Base-by-base conservation (phyloP, 495 filamentous ascomycete genomes). In the Pyronema omphalodes region DNA sequence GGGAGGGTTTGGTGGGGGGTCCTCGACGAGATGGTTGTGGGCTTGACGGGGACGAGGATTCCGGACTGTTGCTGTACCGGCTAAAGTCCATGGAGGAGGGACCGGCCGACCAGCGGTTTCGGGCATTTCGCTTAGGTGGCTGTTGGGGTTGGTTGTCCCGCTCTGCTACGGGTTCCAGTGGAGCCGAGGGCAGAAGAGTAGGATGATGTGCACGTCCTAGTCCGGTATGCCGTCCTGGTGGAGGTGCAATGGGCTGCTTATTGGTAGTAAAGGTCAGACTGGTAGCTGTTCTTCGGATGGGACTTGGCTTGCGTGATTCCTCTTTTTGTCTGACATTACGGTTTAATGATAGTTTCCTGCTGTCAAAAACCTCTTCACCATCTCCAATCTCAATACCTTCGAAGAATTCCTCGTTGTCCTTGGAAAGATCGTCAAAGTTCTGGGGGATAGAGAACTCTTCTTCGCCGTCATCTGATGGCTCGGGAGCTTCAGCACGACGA, bases 91-190 rank as follows among this genome's bases (percentile, higher is more conserved):
- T 23, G 15, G 17, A n/a, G 39, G 12, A 12, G 12, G 39, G 39
- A 43, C 48, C 33, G 47, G 49, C 63, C 5, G 57, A 63, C 60
- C 61, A 60, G 40, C 60, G 39, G n/a, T 44, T 63, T 43, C 60
- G 49, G 35, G 48, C 44, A 52, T 57, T 60, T 35, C 23, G 52
- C 54, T 55, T 64, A 55, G 46, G 11, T 45, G 12, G 52, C 23
- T 4, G 48, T 69, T 72, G 44, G 74, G 78, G 33, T 78, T 62
- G 57, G 82, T 79, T 86, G 53, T 88, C 89, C 53, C 80, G 84
- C 68, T 96, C 93, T 39, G 85, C 94, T 1, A 96, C 88, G 34
- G 89, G 88, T 57, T 94, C 91, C 8, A 98, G 72, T 44, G 84
- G 79, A 37, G 78, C 74, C 44, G 48, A 47, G 11, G 48, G 48